A percentile compares a stretch with the other conserved stretches of the same genome.
Conservation (phyloP, 805 yeast genomes). For the Barnettozyma sp. region DNA sequence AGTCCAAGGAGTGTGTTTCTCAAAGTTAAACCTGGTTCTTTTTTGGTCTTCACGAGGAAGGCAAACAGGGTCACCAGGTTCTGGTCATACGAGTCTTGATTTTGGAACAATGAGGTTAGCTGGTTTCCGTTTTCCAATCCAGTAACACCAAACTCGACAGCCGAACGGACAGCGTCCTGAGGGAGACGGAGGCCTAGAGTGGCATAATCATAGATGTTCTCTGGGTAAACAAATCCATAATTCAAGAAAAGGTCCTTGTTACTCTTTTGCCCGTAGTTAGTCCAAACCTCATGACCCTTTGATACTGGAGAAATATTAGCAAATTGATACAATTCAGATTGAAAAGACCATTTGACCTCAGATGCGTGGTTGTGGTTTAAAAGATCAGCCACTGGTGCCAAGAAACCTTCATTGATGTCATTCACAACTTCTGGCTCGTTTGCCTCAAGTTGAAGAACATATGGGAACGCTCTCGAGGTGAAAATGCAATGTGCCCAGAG, state of each 20-base stretch:
- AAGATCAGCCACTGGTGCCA: constrained; percentile 73
- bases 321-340: constrained; percentile 33
- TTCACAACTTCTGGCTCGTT: constrained; percentile 19
- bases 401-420: constrained; percentile 52
- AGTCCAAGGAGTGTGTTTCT: constrained; percentile 59
- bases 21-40: constrained; percentile 41
- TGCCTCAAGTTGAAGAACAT: constrained; percentile 36
- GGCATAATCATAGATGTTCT: constrained; percentile 51
- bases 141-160: constrained; percentile 32
- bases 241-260: constrained; percentile 76
- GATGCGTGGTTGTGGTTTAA: constrained; percentile 63
- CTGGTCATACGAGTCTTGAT: constrained; percentile 32
- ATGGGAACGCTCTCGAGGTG: constrained; percentile 78
- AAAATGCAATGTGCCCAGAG: constrained; percentile 70
- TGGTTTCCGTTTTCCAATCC: constrained; percentile 33
- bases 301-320: constrained; percentile 28
- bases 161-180: constrained; percentile 22
- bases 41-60: constrained; percentile 39
- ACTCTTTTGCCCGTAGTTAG: constrained; percentile 84
- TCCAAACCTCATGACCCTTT: constrained; percentile 49
- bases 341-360: constrained; percentile 55
- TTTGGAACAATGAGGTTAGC: constrained; percentile 35
- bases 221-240: constrained; percentile 67
- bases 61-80: constrained; percentile 49
- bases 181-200: constrained; percentile 55